Percentiles rank a stretch among this genome's conserved stretches.
These are phyloP conservation scores for Oleoguttula mirabilis DNA, from an alignment of 495 filamentous ascomycete genomes.

Conservation along the genomic window DNA sequence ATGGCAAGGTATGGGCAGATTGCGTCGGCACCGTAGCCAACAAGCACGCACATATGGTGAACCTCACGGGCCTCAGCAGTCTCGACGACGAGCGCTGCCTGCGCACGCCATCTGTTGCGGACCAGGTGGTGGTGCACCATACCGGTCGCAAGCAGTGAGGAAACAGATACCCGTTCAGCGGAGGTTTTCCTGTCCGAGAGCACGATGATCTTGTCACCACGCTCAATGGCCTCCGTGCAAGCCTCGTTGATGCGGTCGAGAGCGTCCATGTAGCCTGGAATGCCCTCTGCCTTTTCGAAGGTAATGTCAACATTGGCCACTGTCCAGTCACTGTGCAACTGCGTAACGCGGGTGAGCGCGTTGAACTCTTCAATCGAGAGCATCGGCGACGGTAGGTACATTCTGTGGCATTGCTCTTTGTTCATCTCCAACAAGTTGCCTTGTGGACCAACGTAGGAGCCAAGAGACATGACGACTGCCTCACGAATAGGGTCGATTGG, in stretches of 20 bases:
- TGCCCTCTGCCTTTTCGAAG: conserved; percentile 78
- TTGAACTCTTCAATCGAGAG: conserved; percentile 90
- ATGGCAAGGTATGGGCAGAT: conserved; percentile 96
- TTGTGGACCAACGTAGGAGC: conserved; percentile 95
- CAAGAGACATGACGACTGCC: conserved; percentile 97
- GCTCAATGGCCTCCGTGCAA: conserved; percentile 72
- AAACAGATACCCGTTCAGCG: conserved; percentile 74
- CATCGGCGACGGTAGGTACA: conserved; percentile 83
- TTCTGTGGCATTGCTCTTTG: conserved; percentile 70
- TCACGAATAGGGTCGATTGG: conserved; percentile 98
- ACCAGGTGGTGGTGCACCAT: conserved; percentile 97
- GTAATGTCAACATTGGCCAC: conserved; percentile 94
- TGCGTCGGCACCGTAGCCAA: conserved; percentile 92
- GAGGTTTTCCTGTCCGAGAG: conserved; percentile 85
- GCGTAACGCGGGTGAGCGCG: conserved; percentile 65
- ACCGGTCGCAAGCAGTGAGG: conserved; percentile 77
- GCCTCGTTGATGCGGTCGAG: conserved; percentile 84
- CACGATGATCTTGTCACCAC: conserved; percentile 75
- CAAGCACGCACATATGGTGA: conserved; percentile 94
- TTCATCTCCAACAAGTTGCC: conserved; percentile 97
- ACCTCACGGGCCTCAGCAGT: conserved; percentile 97
- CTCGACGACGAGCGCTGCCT: conserved; percentile 80
- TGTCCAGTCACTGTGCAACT: conserved; percentile 69
- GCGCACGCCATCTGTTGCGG: conserved; percentile 88
- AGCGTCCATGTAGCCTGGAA: conserved; percentile 76